Evolutionary conservation across 1,284 basidiomycete genomes (phyloP).

Genomic region (Ceratobasidium sp.): DNA sequence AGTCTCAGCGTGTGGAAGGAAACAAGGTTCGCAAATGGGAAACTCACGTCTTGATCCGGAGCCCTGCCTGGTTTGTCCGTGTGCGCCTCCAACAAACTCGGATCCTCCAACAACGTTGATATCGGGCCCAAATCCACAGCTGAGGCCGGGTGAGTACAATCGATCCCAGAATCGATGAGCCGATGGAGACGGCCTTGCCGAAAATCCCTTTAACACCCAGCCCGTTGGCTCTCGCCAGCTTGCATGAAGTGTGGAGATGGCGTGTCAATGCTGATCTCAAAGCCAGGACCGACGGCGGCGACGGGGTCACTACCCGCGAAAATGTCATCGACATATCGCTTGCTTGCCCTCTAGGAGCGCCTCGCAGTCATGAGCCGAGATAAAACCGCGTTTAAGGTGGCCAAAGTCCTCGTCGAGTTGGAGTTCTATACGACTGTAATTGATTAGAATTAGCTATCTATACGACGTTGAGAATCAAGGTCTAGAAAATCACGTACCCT

Average conservation of each 20-base stretch:
- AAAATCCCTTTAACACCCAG: conserved; percentile 61
- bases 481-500: not conserved
- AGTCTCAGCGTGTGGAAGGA: no score
- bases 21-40: not conserved
- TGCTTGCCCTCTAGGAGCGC: no score
- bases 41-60: conserved; percentile 40
- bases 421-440: no score
- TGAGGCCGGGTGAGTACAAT: conserved; percentile 63
- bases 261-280: no score
- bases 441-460: no score
- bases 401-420: no score
- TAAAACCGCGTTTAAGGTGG: no score
- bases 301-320: no score
- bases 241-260: no score
- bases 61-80: not conserved
- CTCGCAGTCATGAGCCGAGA: no score
- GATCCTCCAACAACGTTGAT: conserved; percentile 58
- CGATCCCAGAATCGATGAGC: conserved; percentile 61
- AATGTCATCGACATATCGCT: no score
- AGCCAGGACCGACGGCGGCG: no score
- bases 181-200: conserved; percentile 63
- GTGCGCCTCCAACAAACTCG: conserved; percentile 61
- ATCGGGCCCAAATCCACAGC: conserved; percentile 60
- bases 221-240: conserved; percentile 55
- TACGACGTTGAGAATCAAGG: not conserved